phyloP scores from a whole-genome alignment of 2,329 filamentous ascomycete genomes.

The Ceratocystis cubensis region DNA sequence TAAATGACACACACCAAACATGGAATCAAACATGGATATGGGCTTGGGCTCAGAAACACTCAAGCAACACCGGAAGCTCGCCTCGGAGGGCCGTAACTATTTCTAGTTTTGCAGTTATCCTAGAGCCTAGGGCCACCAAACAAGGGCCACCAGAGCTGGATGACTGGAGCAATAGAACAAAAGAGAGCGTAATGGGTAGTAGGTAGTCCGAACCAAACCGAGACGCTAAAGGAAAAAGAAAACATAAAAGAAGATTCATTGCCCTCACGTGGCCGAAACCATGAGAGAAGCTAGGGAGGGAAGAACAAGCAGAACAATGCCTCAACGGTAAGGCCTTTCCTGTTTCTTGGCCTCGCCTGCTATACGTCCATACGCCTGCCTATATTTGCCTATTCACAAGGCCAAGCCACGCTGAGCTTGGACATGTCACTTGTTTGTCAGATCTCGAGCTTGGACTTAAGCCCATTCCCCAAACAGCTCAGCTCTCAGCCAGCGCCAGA shows the following conservation, averaged over 20 bases:
- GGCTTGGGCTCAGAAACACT: neutral
- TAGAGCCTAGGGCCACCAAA: neutral
- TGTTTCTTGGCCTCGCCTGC: too few species aligned
- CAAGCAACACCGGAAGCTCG: conserved; percentile 1
- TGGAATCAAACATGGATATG: neutral
- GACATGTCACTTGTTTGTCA: conserved; percentile 11
- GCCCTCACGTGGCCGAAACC: neutral
- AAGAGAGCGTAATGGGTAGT: neutral
- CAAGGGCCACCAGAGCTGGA: neutral
- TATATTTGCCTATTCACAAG: neutral
- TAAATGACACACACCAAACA: too few species aligned
- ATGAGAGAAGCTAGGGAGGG: too few species aligned
- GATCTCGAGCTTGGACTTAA: neutral
- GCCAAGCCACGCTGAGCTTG: neutral
- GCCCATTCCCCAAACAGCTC: neutral
- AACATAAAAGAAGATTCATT: too few species aligned
- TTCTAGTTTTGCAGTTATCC: neutral
- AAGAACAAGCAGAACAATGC: too few species aligned
- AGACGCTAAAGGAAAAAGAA: too few species aligned
- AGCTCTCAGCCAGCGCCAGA: neutral
- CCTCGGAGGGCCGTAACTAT: neutral
- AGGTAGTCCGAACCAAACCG: too few species aligned
- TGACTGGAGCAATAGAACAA: neutral
- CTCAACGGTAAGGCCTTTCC: too few species aligned
- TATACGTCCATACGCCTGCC: neutral